These are phyloP conservation scores for Fusarium sp. DNA, from an alignment of 2,329 filamentous ascomycete species.

Conservation along the genomic window DNA sequence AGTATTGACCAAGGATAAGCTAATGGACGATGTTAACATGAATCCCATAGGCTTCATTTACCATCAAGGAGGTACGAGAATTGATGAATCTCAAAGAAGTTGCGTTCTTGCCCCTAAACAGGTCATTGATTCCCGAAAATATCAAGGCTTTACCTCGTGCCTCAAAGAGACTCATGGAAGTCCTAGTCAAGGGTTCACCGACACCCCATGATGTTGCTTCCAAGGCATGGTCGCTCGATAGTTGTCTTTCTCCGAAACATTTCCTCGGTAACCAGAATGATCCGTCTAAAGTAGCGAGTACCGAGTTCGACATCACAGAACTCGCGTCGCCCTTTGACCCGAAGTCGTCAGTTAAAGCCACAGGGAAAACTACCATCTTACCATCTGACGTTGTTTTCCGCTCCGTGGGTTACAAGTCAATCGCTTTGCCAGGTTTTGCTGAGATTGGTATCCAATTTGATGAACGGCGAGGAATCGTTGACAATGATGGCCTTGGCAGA, in stretches of 20 bases:
- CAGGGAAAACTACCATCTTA: conserved; percentile 63
- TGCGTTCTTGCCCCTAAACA: conserved; percentile 75
- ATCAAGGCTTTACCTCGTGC: conserved; percentile 78
- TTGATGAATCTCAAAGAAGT: conserved; percentile 81
- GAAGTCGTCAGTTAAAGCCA: conserved; percentile 59
- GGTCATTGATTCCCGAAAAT: conserved; percentile 73
- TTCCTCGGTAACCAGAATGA: conserved; percentile 66
- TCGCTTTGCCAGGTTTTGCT: conserved; percentile 77
- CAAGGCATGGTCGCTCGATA: conserved; percentile 87
- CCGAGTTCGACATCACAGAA: conserved; percentile 73
- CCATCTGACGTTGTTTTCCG: conserved; percentile 82
- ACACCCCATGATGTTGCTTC: conserved; percentile 58
- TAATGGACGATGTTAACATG: conserved; percentile 2
- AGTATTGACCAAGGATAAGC: conserved; percentile 28
- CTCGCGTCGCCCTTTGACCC: conserved; percentile 68
- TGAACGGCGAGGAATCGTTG: conserved; percentile 76
- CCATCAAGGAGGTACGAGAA: conserved; percentile 93
- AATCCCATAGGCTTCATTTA: conserved; percentile 79
- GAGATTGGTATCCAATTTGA: conserved; percentile 85
- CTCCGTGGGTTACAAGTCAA: conserved; percentile 93
- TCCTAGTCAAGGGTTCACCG: conserved; percentile 79
- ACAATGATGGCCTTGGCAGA: conserved; percentile 83
- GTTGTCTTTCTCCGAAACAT: conserved; percentile 79
- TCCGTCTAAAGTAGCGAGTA: conserved; percentile 66
- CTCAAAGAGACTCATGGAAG: conserved; percentile 80